These are phyloP conservation scores for Arthromyces matolae DNA, from an alignment of 768 basidiomycete species.

Conservation along the genomic window DNA sequence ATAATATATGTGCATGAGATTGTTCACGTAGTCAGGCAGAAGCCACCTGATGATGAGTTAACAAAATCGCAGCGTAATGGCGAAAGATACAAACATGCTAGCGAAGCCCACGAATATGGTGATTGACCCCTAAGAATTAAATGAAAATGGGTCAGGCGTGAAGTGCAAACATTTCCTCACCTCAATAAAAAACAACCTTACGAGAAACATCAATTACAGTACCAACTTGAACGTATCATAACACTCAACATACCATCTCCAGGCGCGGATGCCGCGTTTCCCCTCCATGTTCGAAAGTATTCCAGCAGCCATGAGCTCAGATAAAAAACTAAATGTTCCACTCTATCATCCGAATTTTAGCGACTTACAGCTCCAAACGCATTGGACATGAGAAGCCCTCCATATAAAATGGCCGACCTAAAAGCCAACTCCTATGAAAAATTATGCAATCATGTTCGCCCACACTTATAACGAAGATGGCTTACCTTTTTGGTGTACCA, in stretches of 20 bases:
- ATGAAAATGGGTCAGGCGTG: not conserved
- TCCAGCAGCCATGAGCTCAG: conserved; percentile 68
- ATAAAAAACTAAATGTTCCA: not conserved
- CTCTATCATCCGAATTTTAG: not conserved
- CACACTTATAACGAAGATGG: not conserved
- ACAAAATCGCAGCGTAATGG: not conserved
- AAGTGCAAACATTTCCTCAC: conserved; percentile 21
- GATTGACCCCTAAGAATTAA: conserved; percentile 46
- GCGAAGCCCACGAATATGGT: conserved; percentile 57
- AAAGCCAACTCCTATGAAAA: conserved; percentile 56
- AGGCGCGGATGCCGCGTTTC: conserved; percentile 59
- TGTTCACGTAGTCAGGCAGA: conserved; percentile 52
- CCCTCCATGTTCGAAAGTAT: conserved; percentile 70
- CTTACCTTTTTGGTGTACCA: conserved; percentile 57
- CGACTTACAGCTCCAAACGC: conserved; percentile 61
- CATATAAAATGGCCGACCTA: conserved; percentile 57
- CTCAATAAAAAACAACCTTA: conserved; percentile 70
- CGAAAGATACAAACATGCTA: conserved; percentile 39
- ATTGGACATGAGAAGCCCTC: conserved; percentile 58
- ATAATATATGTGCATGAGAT: not conserved
- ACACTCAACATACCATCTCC: conserved; percentile 51
- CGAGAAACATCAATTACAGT: not conserved
- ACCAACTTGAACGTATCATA: not conserved
- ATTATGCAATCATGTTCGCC: not conserved
- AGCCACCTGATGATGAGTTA: conserved; percentile 38